These are phyloP conservation scores for Botrytis fragariae DNA, from an alignment of 2,329 filamentous ascomycete genomes.

Conservation along the genomic window DNA sequence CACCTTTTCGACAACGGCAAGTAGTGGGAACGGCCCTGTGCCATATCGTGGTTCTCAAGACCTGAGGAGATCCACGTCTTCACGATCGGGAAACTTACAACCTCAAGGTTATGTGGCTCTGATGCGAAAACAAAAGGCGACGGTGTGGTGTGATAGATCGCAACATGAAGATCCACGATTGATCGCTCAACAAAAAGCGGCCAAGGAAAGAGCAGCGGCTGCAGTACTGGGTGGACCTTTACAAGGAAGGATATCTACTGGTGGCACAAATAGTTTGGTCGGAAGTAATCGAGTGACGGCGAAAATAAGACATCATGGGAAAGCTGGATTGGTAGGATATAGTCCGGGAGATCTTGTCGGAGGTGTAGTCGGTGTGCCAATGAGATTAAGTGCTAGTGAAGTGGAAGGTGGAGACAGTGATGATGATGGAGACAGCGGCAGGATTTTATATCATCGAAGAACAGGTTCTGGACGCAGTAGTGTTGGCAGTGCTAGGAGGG, in stretches of 20 bases:
- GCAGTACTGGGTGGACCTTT: slow-evolving; percentile 68
- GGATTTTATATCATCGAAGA: slow-evolving; percentile 58
- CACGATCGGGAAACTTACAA: slow-evolving; percentile 58
- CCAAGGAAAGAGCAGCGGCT: slow-evolving; percentile 80
- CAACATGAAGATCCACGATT: slow-evolving; percentile 88
- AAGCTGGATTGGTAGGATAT: slow-evolving; percentile 74
- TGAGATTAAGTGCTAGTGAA: slow-evolving; percentile 91
- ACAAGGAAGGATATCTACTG: slow-evolving; percentile 41
- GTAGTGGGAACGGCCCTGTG: slow-evolving; percentile 45
- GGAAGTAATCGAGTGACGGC: slow-evolving; percentile 60
- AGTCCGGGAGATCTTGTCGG: slow-evolving; percentile 67
- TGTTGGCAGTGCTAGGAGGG: slow-evolving; percentile 40
- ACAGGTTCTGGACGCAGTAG: slow-evolving; percentile 74
- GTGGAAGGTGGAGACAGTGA: slow-evolving; percentile 86
- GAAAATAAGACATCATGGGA: slow-evolving; percentile 87
- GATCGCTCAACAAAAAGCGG: slow-evolving; percentile 77
- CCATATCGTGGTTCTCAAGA: slow-evolving; percentile 59
- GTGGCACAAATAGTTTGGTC: slow-evolving; percentile 40
- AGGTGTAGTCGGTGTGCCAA: slow-evolving; percentile 75
- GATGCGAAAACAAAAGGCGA: slow-evolving; percentile 95
- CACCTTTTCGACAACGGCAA: slow-evolving; percentile 68
- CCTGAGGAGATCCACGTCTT: slow-evolving; percentile 75
- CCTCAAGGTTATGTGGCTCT: slow-evolving; percentile 86
- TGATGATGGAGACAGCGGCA: slow-evolving; percentile 58
- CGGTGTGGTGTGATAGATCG: slow-evolving; percentile 94